These are phyloP conservation scores for Polymyxa betae DNA, from an alignment of 208 protist genomes.

Conservation along the genomic window DNA sequence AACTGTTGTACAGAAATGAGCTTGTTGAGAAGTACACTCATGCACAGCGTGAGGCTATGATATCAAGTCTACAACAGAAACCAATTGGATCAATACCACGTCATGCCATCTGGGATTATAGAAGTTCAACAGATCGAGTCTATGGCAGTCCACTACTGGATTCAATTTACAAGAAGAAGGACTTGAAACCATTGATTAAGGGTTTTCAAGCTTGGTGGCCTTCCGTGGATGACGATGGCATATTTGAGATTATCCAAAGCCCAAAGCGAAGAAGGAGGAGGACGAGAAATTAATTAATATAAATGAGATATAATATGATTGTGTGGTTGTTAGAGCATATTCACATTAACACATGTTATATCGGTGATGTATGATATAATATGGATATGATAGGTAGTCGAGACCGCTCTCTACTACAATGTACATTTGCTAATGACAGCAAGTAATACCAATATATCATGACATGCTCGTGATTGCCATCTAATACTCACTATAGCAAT, in stretches of 20 bases:
- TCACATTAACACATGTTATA: too few relatives aligned
- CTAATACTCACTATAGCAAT: too few relatives aligned
- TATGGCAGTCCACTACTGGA: slow-evolving; percentile 44
- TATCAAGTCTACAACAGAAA: neutral
- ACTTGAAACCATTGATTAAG: slow-evolving; percentile 36
- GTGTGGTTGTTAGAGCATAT: too few relatives aligned
- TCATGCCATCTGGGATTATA: slow-evolving; percentile 42
- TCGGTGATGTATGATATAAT: too few relatives aligned
- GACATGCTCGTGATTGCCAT: too few relatives aligned
- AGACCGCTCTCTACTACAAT: too few relatives aligned
- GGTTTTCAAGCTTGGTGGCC: slow-evolving; percentile 18
- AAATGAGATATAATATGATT: too few relatives aligned
- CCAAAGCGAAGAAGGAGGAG: neutral
- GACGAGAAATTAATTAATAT: neutral
- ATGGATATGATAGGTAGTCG: too few relatives aligned
- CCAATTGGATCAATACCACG: neutral
- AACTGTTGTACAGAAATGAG: neutral
- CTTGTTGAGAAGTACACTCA: slow-evolving; percentile 24
- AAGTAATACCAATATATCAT: too few relatives aligned
- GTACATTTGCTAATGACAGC: too few relatives aligned
- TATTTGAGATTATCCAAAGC: slow-evolving; percentile 48
- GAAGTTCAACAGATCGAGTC: slow-evolving; percentile 17
- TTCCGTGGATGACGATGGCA: neutral
- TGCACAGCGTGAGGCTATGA: slow-evolving; percentile 32
- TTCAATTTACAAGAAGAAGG: slow-evolving; percentile 50